A percentile compares a stretch with the other conserved stretches of the same genome.
These are phyloP conservation scores for Aurantiochytrium sp. DNA, from an alignment of 108 stramenopile species.

Conservation along the genomic window DNA sequence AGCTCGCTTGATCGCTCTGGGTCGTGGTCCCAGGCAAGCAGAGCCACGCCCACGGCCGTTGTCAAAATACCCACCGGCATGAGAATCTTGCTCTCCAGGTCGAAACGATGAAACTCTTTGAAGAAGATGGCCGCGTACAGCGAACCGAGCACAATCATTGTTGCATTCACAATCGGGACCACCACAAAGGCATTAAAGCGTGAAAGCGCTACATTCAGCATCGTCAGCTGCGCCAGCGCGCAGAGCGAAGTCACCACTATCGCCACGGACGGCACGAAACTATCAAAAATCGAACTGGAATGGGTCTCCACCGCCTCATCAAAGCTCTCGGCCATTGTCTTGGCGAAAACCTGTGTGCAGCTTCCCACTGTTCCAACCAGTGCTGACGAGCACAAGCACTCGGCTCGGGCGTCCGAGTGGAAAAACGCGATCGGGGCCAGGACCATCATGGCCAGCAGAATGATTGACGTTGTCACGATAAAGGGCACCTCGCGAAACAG, in stretches of 20 bases:
- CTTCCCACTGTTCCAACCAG: background rate
- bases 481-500: background rate
- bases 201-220: background rate
- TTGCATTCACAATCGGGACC: background rate
- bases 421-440: background rate
- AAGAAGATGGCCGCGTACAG: conserved; percentile 1
- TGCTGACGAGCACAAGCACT: background rate
- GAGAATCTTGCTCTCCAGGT: background rate
- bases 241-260: background rate
- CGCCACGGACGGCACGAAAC: background rate
- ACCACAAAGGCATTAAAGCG: conserved; percentile 5
- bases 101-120: background rate
- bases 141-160: background rate
- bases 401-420: background rate
- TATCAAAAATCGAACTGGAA: background rate
- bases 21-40: background rate
- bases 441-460: background rate
- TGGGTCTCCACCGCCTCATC: background rate
- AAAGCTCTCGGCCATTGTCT: background rate
- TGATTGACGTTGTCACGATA: background rate
- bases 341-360: background rate
- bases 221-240: background rate
- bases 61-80: conserved; percentile 1
- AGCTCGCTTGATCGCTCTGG: background rate
- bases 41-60: background rate